A percentile compares a stretch with the other conserved stretches of the same genome.
These are phyloP conservation scores for Grigorovia yakushimaensis DNA, from an alignment of 805 yeast genomes.

Conservation along the genomic window DNA sequence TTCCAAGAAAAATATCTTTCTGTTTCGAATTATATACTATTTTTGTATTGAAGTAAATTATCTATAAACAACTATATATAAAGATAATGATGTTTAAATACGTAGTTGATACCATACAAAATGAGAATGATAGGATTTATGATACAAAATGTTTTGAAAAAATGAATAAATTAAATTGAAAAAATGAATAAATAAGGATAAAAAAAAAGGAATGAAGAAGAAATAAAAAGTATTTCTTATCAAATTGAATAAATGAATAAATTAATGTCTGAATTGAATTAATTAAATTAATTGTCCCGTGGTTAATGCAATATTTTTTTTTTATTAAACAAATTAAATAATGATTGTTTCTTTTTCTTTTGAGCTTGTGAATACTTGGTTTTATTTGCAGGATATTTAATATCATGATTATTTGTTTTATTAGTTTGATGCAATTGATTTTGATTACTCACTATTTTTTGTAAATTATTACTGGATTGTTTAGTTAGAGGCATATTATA, in stretches of 20 bases:
- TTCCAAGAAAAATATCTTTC: too few species aligned
- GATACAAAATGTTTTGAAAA: neutral
- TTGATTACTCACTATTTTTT: conserved; percentile 1
- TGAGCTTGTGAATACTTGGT: neutral
- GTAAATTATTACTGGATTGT: neutral
- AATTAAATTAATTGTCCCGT: neutral
- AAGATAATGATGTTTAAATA: too few species aligned
- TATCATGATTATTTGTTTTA: neutral
- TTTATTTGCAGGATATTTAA: neutral
- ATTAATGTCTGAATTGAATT: too few species aligned
- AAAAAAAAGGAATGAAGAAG: neutral
- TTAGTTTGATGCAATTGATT: conserved; percentile 1
- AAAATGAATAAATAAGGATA: neutral
- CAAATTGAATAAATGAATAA: too few species aligned
- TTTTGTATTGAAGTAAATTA: too few species aligned
- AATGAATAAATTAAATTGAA: neutral
- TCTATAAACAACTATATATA: too few species aligned
- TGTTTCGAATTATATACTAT: too few species aligned
- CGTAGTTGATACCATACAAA: too few species aligned
- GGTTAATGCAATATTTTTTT: neutral
- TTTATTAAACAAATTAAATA: neutral
- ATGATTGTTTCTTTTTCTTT: neutral
- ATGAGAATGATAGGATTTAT: too few species aligned
- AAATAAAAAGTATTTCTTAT: too few species aligned
- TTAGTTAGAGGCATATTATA: conserved; percentile 4